Percentiles rank a stretch among this genome's conserved stretches.
Conservation (phyloP, 331 rosid genomes). For the Quercus lobata region DNA sequence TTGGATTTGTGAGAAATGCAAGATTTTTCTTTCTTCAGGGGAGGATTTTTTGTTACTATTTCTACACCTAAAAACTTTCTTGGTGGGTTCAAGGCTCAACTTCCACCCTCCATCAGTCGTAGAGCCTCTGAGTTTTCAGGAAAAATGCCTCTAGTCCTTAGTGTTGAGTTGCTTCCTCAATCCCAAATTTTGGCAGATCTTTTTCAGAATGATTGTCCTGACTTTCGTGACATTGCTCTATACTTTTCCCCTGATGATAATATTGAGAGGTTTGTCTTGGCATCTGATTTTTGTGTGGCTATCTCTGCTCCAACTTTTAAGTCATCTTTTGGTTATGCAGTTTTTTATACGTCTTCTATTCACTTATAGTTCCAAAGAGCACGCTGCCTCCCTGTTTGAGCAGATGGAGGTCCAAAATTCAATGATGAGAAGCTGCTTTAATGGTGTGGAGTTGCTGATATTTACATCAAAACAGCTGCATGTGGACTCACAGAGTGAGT, state of each 20-base stretch:
- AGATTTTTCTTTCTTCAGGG: constrained; percentile 40
- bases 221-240: constrained; percentile 58
- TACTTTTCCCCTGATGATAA: constrained; percentile 56
- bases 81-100: constrained; percentile 62
- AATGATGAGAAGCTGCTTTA: constrained; percentile 43
- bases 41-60: constrained; percentile 36
- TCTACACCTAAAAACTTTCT: constrained; percentile 13
- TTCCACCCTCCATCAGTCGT: constrained; percentile 43
- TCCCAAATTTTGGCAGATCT: constrained; percentile 34
- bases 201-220: constrained; percentile 39
- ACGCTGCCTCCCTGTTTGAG: constrained; percentile 29
- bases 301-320: not conserved
- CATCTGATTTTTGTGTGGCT: not conserved
- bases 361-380: constrained; percentile 38
- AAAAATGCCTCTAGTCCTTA: constrained; percentile 55
- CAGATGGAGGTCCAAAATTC: constrained; percentile 43
- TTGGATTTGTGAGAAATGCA: not conserved
- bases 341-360: constrained; percentile 19
- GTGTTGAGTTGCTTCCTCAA: constrained; percentile 36
- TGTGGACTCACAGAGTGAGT: constrained; percentile 39
- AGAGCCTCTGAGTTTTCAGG: constrained; percentile 39
- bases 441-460: constrained; percentile 54
- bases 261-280: constrained; percentile 42
- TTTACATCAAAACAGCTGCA: constrained; percentile 54
- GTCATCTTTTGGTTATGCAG: constrained; percentile 10